A percentile compares a stretch with the other conserved stretches of the same genome.
phyloP scores from a whole-genome alignment of 106 monocot species.

The Gastrodia elata region DNA sequence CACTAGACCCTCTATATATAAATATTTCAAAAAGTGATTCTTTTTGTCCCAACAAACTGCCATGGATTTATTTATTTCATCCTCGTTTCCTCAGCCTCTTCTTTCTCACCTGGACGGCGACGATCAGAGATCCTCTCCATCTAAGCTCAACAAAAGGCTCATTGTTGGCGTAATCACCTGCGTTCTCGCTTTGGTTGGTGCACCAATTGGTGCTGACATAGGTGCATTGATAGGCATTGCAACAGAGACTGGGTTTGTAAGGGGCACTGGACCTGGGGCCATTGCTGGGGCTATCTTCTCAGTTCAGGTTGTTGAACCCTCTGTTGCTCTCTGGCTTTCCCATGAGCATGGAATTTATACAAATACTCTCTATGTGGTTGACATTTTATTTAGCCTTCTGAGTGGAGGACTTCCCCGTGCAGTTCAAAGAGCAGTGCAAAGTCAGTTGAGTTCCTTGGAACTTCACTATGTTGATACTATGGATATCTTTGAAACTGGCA shows the following conservation, averaged over 20 bases:
- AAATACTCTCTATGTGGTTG: conserved; percentile 66
- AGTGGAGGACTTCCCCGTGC: conserved; percentile 67
- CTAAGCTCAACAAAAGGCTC: conserved; percentile 21
- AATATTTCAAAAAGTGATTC: conserved; percentile 1
- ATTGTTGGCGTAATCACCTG: conserved; percentile 38
- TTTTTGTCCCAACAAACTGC: neutral
- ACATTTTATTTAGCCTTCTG: conserved; percentile 61
- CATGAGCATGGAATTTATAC: conserved; percentile 40
- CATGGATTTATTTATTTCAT: conserved; percentile 3
- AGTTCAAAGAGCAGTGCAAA: conserved; percentile 72
- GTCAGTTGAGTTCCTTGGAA: conserved; percentile 73
- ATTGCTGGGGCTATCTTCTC: conserved; percentile 89
- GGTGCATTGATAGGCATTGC: conserved; percentile 74
- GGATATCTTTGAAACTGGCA: conserved; percentile 61
- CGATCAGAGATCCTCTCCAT: conserved; percentile 10
- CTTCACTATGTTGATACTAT: conserved; percentile 34
- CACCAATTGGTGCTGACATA: conserved; percentile 56
- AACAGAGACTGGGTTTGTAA: conserved; percentile 67
- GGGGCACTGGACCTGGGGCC: conserved; percentile 81
- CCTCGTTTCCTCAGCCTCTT: neutral
- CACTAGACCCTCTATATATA: neutral
- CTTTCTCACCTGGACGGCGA: neutral
- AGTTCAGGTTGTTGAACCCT: conserved; percentile 79
- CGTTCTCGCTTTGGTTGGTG: conserved; percentile 54
- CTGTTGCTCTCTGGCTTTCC: conserved; percentile 59